Conservation (phyloP, 805 yeast genomes). For the Saccharomycopsis sp. region DNA sequence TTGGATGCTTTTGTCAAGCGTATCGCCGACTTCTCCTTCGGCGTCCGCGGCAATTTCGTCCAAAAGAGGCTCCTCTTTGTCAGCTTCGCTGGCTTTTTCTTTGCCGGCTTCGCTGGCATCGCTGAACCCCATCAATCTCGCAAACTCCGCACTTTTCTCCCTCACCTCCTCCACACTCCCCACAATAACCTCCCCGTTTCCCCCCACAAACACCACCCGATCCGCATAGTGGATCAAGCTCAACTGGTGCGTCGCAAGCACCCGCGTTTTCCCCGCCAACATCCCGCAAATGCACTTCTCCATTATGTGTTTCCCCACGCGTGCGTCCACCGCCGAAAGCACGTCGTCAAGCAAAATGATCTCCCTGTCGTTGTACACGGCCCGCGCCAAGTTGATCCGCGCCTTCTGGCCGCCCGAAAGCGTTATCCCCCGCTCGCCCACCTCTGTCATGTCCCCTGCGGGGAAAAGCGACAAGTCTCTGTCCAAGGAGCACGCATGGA, state of each 20-base stretch:
- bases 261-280: slow-evolving; percentile 46
- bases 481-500: slow-evolving; percentile 53
- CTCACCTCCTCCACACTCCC: slow-evolving; percentile 47
- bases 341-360: slow-evolving; percentile 63
- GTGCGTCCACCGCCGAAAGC: slow-evolving; percentile 69
- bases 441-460: slow-evolving; percentile 63
- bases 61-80: slow-evolving; percentile 9
- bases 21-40: too few relatives aligned
- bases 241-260: slow-evolving; percentile 73
- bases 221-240: slow-evolving; percentile 57
- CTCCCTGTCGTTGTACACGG: slow-evolving; percentile 55
- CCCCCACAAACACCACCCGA: slow-evolving; percentile 48
- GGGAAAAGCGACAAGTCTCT: slow-evolving; percentile 53
- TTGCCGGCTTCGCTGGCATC: slow-evolving; percentile 24
- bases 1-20: neutral
- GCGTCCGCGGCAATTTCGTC: too few relatives aligned
- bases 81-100: slow-evolving; percentile 26
- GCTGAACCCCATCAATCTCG: slow-evolving; percentile 38
- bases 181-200: slow-evolving; percentile 42
- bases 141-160: slow-evolving; percentile 35
- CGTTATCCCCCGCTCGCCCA: slow-evolving; percentile 71
- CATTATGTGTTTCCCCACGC: slow-evolving; percentile 65
- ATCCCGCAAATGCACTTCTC: slow-evolving; percentile 49
- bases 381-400: slow-evolving; percentile 59
- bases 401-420: slow-evolving; percentile 77